These are phyloP conservation scores for Vaccinium vitisidaea DNA, from an alignment of 148 eudicot genomes.

Conservation along the genomic window DNA sequence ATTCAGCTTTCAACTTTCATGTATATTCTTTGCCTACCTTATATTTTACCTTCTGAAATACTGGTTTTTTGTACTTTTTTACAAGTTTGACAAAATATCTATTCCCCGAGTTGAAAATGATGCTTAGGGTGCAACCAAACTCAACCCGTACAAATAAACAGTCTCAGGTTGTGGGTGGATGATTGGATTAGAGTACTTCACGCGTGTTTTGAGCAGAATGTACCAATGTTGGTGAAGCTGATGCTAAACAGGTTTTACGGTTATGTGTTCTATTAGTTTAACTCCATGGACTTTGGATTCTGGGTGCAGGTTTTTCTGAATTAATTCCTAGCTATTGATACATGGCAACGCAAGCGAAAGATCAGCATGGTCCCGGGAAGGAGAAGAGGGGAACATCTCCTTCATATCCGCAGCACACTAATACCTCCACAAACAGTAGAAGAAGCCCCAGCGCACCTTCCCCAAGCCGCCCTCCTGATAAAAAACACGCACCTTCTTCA, in stretches of 20 bases:
- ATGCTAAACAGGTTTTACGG: background rate
- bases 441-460: conserved; percentile 22
- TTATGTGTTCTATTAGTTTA: background rate
- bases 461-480: conserved; percentile 18
- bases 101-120: background rate
- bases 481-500: background rate
- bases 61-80: no score
- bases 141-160: background rate
- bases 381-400: conserved; percentile 49
- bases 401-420: conserved; percentile 18
- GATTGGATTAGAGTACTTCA: background rate
- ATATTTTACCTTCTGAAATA: background rate
- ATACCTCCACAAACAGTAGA: background rate
- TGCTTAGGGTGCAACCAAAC: background rate
- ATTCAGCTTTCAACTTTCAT: background rate
- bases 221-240: background rate
- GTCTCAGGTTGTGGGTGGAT: background rate
- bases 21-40: background rate
- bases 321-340: conserved; percentile 8
- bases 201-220: no score
- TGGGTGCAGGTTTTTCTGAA: conserved; percentile 4
- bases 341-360: conserved; percentile 51
- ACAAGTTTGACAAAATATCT: background rate
- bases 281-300: background rate
- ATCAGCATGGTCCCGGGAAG: conserved; percentile 28